Base-by-base conservation (phyloP, 2,329 filamentous ascomycete genomes). In the Fusarium drepaniforme region DNA sequence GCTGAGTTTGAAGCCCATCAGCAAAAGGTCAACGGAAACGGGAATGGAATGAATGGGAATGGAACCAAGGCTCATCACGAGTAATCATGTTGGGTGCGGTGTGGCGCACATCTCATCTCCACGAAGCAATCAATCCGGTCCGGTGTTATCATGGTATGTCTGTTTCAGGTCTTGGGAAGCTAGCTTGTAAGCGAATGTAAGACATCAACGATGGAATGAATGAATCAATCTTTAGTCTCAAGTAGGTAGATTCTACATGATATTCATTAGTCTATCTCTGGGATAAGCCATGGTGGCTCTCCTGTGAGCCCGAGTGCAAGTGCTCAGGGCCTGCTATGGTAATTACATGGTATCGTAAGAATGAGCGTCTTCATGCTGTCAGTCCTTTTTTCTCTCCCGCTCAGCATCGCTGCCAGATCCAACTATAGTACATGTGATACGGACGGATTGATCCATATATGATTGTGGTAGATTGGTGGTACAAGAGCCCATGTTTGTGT, bases 1-100 rank as follows among this genome's bases (percentile, higher is more conserved):
- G 86, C 85, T 6, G 94, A 97, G 82, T 89, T 97, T 35, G 92
- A 94, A 78, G 88, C 74, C 21, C 74, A 67, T n/a, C 75, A 79
- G 86, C 70, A 68, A 76, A 77, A 71, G 21, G 56, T 63, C 25
- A 68, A 49, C 44, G 44, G 42, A 13, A 46, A 25, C 33, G 33
- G 33, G 11, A 44, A 44, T n/a, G 40, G 40, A 11, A 42, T 16
- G 6, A 38, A 42, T 6, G 40, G 40, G 11, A 44, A 46, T 21
- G 42, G 77, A 60, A 42, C 23, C 72, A 62, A 71, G 30, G 21
- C 33, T 56, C 62, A 59, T 57, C 25, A 3, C 16, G 23, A 40
- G 57, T 59, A 25, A 53, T 35, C 53, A 23, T 57, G 13, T 25
- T 15, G 33, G 8, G 53, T 65, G 23, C 56, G 28, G 53, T 33